Evolutionary conservation across 2,329 filamentous ascomycete genomes (phyloP).

Genomic region (Curvularia hawaiiensis): DNA sequence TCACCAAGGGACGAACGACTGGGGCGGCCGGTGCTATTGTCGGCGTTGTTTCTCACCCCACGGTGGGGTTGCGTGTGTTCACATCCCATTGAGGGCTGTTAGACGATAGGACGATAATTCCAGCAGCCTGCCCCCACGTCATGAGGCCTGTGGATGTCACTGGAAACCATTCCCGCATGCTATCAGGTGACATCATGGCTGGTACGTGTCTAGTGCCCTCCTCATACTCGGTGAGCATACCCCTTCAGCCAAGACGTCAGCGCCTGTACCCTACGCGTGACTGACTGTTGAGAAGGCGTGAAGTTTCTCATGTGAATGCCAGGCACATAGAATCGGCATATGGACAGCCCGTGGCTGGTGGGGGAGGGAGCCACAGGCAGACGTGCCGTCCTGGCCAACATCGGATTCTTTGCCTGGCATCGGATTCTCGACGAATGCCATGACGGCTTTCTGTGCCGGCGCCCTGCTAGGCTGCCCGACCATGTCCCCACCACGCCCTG

Average conservation of each 20-base stretch:
- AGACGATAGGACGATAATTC: not conserved
- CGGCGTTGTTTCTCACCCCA: not conserved
- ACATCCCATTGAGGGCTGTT: not conserved
- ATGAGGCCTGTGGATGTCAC: not conserved
- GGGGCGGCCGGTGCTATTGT: constrained; percentile 2
- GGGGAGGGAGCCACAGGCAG: constrained; percentile 1
- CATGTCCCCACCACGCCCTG: constrained; percentile 3
- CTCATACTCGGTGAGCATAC: not conserved
- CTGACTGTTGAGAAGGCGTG: not conserved
- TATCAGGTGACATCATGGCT: not conserved
- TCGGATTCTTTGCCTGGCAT: constrained; percentile 17
- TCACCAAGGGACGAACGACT: not conserved
- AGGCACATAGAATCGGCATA: not conserved
- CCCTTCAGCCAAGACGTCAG: not conserved
- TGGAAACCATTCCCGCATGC: not conserved
- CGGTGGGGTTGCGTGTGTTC: not conserved
- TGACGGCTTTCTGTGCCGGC: constrained; percentile 8
- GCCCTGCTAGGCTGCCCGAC: constrained; percentile 3
- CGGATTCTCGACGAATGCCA: constrained; percentile 17
- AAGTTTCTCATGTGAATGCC: not conserved
- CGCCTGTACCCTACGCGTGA: not conserved
- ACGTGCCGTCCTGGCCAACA: constrained; percentile 5
- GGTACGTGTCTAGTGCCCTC: not conserved
- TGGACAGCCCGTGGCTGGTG: not conserved
- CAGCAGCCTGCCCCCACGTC: not conserved